Evolutionary conservation across 1,284 basidiomycete genomes (phyloP), one percentile per base, ranked within the genome.

Genomic region (Tylopilus orsonianus): DNA sequence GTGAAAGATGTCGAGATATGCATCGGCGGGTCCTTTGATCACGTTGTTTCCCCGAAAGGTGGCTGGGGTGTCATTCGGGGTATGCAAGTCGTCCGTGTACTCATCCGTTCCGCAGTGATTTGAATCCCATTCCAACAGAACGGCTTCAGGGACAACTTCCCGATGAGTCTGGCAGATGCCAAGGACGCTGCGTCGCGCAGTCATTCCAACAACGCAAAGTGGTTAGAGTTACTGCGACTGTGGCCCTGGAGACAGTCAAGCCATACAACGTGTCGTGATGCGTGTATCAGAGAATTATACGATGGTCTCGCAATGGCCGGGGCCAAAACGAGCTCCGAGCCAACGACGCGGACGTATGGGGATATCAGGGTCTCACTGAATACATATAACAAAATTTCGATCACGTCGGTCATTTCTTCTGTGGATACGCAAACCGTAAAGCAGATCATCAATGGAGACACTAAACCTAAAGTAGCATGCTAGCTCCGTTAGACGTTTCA

Each of bases 381-480:
- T n/a, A n/a, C n/a, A n/a, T n/a, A n/a, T n/a, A n/a, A n/a, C n/a
- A n/a, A n/a, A n/a, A n/a, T n/a, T n/a, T n/a, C n/a, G n/a, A n/a
- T n/a, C n/a, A n/a, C n/a, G n/a, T n/a, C n/a, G 26, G 35, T 33
- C 6, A n/a, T 10, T 33, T 20, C 19, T 27, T 30, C 12, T 16
- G 8, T 16, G 56, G 70, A 75, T 45, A 69, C 71, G 36, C 75
- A 75, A 40, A 72, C 72, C 7, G 72, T 70, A 39, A 70, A 77
- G 60, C 58, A 72, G 56, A 73, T 80, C 56, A 65, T 73, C 54
- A 72, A 76, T 49, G 76, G 76, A 22, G 69, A 77, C 54, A 78
- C 80, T 64, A 76, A 75, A 55, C 65, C 78, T 51, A n/a, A n/a
- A n/a, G n/a, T 75, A 77, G 64, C 74, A 70, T 55, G 74, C 72